Conservation (phyloP, 805 yeast genomes). For the Nakazawaea pomicola region DNA sequence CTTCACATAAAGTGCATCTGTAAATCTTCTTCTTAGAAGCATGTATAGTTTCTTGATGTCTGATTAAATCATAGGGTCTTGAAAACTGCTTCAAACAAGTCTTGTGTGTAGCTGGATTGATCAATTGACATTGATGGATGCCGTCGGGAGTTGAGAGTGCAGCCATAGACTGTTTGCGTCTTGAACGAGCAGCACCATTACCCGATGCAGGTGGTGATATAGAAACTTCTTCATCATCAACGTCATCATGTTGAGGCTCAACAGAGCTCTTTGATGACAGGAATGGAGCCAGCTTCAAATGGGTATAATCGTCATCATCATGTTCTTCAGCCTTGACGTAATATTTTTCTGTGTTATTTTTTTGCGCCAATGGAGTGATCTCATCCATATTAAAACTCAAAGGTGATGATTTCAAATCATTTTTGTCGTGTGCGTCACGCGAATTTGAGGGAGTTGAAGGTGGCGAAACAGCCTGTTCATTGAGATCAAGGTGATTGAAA, state of each 20-base stretch:
- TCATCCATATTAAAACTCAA: constrained; percentile 4
- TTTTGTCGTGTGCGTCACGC: constrained; percentile 3
- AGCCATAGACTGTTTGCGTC: constrained; percentile 3
- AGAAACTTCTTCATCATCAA: neutral
- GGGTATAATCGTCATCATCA: neutral
- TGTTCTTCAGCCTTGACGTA: neutral
- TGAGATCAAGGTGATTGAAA: constrained; percentile 4
- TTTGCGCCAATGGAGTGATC: neutral
- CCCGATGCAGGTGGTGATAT: too few relatives aligned
- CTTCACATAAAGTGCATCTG: constrained; percentile 84
- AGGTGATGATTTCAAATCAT: neutral
- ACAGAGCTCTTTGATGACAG: too few relatives aligned
- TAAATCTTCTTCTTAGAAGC: constrained; percentile 81
- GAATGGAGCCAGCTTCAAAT: neutral
- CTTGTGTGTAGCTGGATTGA: constrained; percentile 55
- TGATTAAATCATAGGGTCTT: constrained; percentile 87
- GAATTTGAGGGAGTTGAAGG: constrained; percentile 4
- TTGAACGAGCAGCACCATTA: neutral
- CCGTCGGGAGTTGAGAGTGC: constrained; percentile 10
- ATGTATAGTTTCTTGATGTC: constrained; percentile 96
- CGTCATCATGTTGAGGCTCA: neutral
- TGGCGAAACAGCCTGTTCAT: constrained; percentile 5
- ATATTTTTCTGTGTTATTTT: neutral
- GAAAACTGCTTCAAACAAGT: constrained; percentile 80
- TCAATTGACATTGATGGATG: constrained; percentile 53